Conservation (phyloP, 2,329 filamentous ascomycete genomes). For the Xylariomycetidae sp. region DNA sequence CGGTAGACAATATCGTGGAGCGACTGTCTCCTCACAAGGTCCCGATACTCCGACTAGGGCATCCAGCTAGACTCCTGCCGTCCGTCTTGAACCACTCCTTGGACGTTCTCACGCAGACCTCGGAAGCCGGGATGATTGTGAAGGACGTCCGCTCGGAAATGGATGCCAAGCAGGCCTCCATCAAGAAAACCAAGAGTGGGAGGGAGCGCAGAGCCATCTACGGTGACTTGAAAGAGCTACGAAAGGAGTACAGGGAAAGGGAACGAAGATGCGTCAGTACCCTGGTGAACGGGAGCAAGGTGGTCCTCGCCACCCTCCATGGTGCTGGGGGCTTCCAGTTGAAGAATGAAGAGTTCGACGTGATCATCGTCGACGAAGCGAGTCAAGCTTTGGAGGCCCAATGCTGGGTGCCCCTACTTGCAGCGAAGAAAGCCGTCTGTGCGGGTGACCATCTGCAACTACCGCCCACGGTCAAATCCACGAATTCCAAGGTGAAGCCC, state of each 20-base stretch:
- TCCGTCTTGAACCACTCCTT: constrained; percentile 85
- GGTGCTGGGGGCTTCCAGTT: constrained; percentile 84
- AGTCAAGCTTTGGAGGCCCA: constrained; percentile 94
- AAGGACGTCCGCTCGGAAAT: constrained; percentile 88
- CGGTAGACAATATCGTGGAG: constrained; percentile 97
- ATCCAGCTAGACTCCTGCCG: constrained; percentile 84
- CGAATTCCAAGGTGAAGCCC: constrained; percentile 41
- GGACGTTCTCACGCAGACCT: constrained; percentile 84
- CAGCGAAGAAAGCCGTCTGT: constrained; percentile 77
- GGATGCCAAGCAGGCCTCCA: constrained; percentile 82
- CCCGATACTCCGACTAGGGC: constrained; percentile 82
- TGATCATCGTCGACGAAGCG: constrained; percentile 93
- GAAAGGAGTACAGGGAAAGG: constrained; percentile 81
- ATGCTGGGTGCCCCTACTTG: constrained; percentile 87
- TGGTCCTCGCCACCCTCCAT: constrained; percentile 88
- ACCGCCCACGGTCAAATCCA: constrained; percentile 87
- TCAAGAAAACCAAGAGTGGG: constrained; percentile 79
- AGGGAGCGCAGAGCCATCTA: constrained; percentile 78
- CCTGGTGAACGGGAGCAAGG: constrained; percentile 70
- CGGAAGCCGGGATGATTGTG: constrained; percentile 83
- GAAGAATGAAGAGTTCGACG: constrained; percentile 75
- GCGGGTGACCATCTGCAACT: constrained; percentile 93
- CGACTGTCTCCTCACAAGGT: constrained; percentile 78
- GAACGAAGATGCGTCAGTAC: constrained; percentile 76
- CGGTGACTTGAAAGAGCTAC: constrained; percentile 72